Percentiles rank a stretch among this genome's conserved stretches.
Evolutionary conservation across 2,329 filamentous ascomycete genomes (phyloP).

Genomic region (Tolypocladium ovalisporum): DNA sequence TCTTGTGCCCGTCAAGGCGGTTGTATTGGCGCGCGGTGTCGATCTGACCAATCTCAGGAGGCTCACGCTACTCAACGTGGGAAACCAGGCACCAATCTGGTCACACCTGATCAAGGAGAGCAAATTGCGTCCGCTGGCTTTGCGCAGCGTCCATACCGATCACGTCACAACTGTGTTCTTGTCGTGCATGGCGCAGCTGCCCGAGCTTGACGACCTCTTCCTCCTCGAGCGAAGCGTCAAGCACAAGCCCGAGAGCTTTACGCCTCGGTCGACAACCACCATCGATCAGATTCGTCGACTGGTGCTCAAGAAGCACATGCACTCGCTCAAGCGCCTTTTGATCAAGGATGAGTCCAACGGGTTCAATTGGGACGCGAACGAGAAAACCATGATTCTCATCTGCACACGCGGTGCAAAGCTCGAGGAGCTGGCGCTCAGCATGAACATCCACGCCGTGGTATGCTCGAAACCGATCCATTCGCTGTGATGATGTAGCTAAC

Average conservation of each 20-base stretch:
- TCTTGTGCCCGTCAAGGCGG: slow-evolving; percentile 49
- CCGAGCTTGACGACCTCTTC: slow-evolving; percentile 46
- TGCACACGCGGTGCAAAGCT: slow-evolving; percentile 37
- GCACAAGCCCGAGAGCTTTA: slow-evolving; percentile 41
- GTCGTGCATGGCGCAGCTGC: slow-evolving; percentile 38
- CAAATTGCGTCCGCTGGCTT: slow-evolving; percentile 33
- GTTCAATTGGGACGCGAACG: slow-evolving; percentile 45
- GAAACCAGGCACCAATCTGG: slow-evolving; percentile 51
- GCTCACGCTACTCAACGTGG: slow-evolving; percentile 53
- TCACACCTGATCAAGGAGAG: slow-evolving; percentile 43
- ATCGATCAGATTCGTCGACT: slow-evolving; percentile 48
- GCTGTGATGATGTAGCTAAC: slow-evolving; percentile 1
- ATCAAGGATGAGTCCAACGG: slow-evolving; percentile 44
- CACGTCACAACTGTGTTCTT: slow-evolving; percentile 47
- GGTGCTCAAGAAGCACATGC: slow-evolving; percentile 47
- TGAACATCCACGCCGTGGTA: slow-evolving; percentile 44
- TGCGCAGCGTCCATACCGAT: slow-evolving; percentile 52
- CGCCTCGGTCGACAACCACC: slow-evolving; percentile 34
- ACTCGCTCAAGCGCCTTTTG: slow-evolving; percentile 43
- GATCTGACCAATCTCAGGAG: slow-evolving; percentile 45
- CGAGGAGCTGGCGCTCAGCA: slow-evolving; percentile 44
- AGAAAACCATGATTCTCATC: slow-evolving; percentile 42
- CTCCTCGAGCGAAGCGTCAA: slow-evolving; percentile 43
- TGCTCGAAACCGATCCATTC: slow-evolving; percentile 14
- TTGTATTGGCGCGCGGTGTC: slow-evolving; percentile 42